Percentiles rank a stretch among this genome's conserved stretches.
Evolutionary conservation across 768 basidiomycete genomes (phyloP).

Genomic region (Kwoniella botswanensis): DNA sequence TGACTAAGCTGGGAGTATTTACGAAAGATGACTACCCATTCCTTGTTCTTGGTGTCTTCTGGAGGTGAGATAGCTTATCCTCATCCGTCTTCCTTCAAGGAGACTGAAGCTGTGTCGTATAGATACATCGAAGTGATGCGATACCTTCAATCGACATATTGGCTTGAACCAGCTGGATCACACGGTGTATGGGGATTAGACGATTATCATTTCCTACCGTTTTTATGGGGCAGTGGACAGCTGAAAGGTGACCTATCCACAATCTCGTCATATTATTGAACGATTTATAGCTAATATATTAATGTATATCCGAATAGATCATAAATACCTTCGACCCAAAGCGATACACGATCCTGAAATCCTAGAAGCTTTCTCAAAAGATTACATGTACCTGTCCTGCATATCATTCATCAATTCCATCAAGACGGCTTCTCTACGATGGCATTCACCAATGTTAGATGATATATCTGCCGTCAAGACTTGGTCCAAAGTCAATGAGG

Average conservation of each 20-base stretch:
- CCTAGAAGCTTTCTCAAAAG: conserved; percentile 84
- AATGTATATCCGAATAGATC: conserved; percentile 62
- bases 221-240: conserved; percentile 61
- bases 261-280: neutral
- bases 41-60: conserved; percentile 83
- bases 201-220: conserved; percentile 95
- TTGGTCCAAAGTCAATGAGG: conserved; percentile 94
- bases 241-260: conserved; percentile 38
- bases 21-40: conserved; percentile 70
- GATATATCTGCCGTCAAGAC: conserved; percentile 83
- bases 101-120: neutral
- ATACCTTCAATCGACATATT: conserved; percentile 86
- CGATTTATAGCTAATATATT: neutral
- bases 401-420: conserved; percentile 96
- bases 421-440: conserved; percentile 90
- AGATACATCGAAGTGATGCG: conserved; percentile 63
- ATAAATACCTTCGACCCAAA: conserved; percentile 88
- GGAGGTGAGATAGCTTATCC: conserved; percentile 65
- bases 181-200: conserved; percentile 98
- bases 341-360: conserved; percentile 90
- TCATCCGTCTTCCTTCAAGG: neutral
- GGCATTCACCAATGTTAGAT: conserved; percentile 99
- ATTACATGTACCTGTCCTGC: conserved; percentile 97
- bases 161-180: conserved; percentile 98
- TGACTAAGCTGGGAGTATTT: conserved; percentile 73